phyloP scores from a whole-genome alignment of 768 basidiomycete species.

The Chalciporus pseudorubinellus region DNA sequence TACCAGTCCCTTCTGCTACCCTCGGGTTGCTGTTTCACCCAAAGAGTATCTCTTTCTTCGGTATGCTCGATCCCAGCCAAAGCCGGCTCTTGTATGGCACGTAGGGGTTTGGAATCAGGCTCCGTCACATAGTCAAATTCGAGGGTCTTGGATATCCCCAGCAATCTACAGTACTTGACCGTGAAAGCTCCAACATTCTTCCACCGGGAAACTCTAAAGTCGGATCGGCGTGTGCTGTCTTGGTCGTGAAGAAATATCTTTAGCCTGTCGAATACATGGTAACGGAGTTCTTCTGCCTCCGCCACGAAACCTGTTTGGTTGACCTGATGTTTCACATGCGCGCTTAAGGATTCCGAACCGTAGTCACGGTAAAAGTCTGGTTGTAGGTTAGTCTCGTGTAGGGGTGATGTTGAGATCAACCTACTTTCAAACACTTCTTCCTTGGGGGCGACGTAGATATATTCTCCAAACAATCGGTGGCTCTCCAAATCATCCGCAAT shows the following conservation, averaged over 20 bases:
- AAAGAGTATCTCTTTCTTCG: constrained; percentile 54
- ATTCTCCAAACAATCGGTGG: constrained; percentile 68
- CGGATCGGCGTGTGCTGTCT: constrained; percentile 48
- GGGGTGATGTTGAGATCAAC: background rate
- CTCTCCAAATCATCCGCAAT: constrained; percentile 81
- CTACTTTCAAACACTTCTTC: constrained; percentile 85
- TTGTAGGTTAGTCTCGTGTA: background rate
- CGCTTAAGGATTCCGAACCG: constrained; percentile 67
- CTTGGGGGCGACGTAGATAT: constrained; percentile 71
- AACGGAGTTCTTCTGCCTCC: constrained; percentile 46
- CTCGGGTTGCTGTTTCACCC: constrained; percentile 53
- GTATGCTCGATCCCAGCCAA: constrained; percentile 60
- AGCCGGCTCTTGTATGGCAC: constrained; percentile 53
- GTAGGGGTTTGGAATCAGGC: background rate
- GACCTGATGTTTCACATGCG: constrained; percentile 71
- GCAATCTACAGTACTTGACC: constrained; percentile 59
- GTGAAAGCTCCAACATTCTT: constrained; percentile 56
- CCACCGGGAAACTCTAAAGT: constrained; percentile 60
- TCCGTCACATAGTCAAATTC: constrained; percentile 38
- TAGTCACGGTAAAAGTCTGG: constrained; percentile 69
- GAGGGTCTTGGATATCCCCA: constrained; percentile 57
- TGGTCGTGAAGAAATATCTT: constrained; percentile 89
- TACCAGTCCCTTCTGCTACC: constrained; percentile 52
- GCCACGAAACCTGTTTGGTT: constrained; percentile 42
- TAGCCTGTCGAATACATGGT: constrained; percentile 69